phyloP scores from a whole-genome alignment of 192 early-diverging fungal genomes.

The Chytriomyces sp. region DNA sequence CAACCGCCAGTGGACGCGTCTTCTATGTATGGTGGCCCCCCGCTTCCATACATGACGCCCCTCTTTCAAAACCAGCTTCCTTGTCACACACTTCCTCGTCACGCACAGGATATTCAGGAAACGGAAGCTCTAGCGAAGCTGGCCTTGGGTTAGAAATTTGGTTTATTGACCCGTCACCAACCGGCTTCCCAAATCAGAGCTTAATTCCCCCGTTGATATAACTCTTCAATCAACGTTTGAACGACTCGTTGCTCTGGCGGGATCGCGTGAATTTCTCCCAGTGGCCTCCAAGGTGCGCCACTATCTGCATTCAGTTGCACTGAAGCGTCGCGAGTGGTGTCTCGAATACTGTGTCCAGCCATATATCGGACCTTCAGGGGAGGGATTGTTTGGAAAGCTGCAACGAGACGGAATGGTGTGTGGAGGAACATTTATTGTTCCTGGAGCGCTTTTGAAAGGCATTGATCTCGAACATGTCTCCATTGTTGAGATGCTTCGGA shows the following conservation, averaged over 20 bases:
- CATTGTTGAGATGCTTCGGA: not conserved
- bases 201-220: not conserved
- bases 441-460: slow-evolving; percentile 4
- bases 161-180: not conserved
- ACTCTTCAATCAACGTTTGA: slow-evolving; percentile 24
- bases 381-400: slow-evolving; percentile 9
- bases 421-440: slow-evolving; percentile 24
- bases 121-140: slow-evolving; percentile 19
- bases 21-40: not conserved
- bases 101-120: slow-evolving; percentile 16
- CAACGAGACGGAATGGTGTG: slow-evolving; percentile 5
- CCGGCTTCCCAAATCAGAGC: not conserved
- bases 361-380: not conserved
- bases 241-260: slow-evolving; percentile 10
- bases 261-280: slow-evolving; percentile 16
- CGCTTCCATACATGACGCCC: not conserved
- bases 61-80: slow-evolving; percentile 5
- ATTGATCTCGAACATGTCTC: slow-evolving; percentile 2
- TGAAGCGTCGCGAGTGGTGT: slow-evolving; percentile 24
- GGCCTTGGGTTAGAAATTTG: not conserved
- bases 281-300: slow-evolving; percentile 21
- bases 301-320: slow-evolving; percentile 3
- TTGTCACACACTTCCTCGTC: not conserved
- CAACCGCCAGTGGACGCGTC: not conserved
- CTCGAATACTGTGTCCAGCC: slow-evolving; percentile 6